Evolutionary conservation across 768 basidiomycete genomes (phyloP).

Genomic region (Tylopilus vinaceipallidus): DNA sequence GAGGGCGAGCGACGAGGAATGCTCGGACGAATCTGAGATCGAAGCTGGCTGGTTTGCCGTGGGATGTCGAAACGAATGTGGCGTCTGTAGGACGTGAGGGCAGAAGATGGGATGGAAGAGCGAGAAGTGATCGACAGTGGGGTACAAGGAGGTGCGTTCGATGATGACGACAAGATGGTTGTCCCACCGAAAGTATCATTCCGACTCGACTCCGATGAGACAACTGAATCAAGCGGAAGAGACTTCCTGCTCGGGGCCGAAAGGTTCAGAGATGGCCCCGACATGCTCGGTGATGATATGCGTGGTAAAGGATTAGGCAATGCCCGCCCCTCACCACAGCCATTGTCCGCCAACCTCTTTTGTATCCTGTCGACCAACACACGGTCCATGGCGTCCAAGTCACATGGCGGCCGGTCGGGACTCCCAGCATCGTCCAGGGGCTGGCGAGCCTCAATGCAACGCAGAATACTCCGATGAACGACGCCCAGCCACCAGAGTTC

Average conservation of each 20-base stretch:
- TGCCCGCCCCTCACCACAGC: slow-evolving; percentile 26
- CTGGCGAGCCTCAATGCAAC: slow-evolving; percentile 20
- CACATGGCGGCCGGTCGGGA: slow-evolving; percentile 2
- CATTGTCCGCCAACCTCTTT: slow-evolving; percentile 31
- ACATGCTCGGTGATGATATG: slow-evolving; percentile 25
- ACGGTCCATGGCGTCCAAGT: slow-evolving; percentile 32
- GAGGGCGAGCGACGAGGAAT: slow-evolving; percentile 26
- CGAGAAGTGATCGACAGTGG: slow-evolving; percentile 6
- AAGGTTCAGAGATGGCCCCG: slow-evolving; percentile 21
- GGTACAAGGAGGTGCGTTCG: background rate
- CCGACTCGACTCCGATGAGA: no score
- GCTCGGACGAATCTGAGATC: background rate
- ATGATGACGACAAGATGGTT: background rate
- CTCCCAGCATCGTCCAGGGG: background rate
- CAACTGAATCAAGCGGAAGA: no score
- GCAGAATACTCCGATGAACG: slow-evolving; percentile 35
- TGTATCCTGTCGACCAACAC: slow-evolving; percentile 34
- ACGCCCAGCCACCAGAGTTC: slow-evolving; percentile 38
- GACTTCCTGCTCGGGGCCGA: slow-evolving; percentile 10
- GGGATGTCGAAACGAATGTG: slow-evolving; percentile 25
- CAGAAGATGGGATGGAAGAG: background rate
- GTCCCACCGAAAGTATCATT: background rate
- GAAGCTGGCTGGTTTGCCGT: slow-evolving; percentile 4
- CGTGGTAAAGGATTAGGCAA: slow-evolving; percentile 19
- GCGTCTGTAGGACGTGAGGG: slow-evolving; percentile 8